phyloP scores from a whole-genome alignment of 2,329 filamentous ascomycete species.

The Chrysoporthe cubensis region DNA sequence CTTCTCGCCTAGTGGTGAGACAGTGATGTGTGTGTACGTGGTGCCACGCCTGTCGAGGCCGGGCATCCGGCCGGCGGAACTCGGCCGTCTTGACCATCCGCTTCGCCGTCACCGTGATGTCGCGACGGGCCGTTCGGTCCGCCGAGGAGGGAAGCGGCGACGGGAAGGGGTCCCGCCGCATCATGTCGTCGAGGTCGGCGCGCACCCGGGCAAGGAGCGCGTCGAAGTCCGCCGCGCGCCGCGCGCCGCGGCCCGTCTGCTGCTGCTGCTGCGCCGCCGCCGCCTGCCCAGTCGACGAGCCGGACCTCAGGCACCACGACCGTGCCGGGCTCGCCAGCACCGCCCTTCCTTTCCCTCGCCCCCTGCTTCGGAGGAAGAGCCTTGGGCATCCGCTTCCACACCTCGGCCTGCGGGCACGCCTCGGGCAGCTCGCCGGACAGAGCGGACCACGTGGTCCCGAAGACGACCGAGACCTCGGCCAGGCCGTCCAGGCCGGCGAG shows the following conservation, averaged over 20 bases:
- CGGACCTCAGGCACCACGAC: background rate
- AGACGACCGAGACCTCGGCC: background rate
- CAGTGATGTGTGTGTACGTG: too few species aligned
- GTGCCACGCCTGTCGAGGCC: too few species aligned
- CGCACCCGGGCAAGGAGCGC: background rate
- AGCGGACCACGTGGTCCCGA: background rate
- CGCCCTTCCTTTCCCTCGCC: too few species aligned
- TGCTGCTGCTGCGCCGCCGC: background rate
- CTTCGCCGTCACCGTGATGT: background rate
- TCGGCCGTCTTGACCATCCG: background rate
- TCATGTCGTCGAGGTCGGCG: background rate
- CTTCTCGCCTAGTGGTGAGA: too few species aligned
- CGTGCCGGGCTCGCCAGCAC: too few species aligned
- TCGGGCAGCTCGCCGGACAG: background rate
- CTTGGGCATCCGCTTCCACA: background rate
- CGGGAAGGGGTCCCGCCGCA: background rate
- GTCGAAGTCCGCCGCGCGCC: background rate
- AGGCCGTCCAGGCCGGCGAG: background rate
- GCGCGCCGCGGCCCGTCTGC: background rate
- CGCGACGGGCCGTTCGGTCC: background rate
- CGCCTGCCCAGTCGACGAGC: background rate
- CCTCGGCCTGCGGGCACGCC: background rate
- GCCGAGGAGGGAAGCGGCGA: background rate
- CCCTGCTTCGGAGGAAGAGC: too few species aligned
- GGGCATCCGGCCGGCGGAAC: background rate